Evolutionary conservation across 2,329 filamentous ascomycete species (phyloP).

Genomic region (Parasarocladium wereldwijsianum): DNA sequence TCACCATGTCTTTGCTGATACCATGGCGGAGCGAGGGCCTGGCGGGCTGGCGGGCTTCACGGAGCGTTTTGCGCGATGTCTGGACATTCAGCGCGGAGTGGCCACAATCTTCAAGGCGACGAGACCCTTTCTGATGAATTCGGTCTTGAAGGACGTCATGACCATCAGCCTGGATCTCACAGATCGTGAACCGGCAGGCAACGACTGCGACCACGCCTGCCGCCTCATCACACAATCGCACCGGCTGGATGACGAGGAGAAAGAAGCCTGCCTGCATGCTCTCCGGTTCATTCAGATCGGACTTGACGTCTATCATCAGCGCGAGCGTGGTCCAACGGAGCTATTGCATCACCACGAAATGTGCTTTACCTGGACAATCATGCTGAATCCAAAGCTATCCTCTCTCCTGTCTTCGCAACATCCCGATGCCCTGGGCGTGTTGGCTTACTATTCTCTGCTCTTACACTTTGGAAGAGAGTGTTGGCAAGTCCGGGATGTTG

Average conservation of each 20-base stretch:
- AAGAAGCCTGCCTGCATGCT: slow-evolving; percentile 1
- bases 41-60: slow-evolving; percentile 13
- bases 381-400: slow-evolving; percentile 17
- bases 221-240: slow-evolving; percentile 1
- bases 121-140: neutral
- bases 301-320: neutral
- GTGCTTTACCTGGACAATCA: slow-evolving; percentile 13
- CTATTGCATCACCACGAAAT: too few relatives aligned
- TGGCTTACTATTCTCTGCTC: slow-evolving; percentile 34
- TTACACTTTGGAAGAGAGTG: slow-evolving; percentile 23
- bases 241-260: neutral
- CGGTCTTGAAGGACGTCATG: neutral
- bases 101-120: slow-evolving; percentile 7
- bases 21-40: slow-evolving; percentile 15
- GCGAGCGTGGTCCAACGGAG: slow-evolving; percentile 1
- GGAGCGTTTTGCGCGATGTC: slow-evolving; percentile 14
- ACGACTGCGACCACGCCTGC: neutral
- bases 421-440: slow-evolving; percentile 27
- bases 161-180: neutral
- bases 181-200: neutral
- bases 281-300: neutral
- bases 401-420: slow-evolving; percentile 18
- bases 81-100: slow-evolving; percentile 11
- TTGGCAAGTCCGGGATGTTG: slow-evolving; percentile 24
- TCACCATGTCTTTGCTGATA: slow-evolving; percentile 33